Percentiles rank a stretch among this genome's conserved stretches.
Conservation (phyloP, 495 filamentous ascomycete species). For the Talaromyces stipitatus region DNA sequence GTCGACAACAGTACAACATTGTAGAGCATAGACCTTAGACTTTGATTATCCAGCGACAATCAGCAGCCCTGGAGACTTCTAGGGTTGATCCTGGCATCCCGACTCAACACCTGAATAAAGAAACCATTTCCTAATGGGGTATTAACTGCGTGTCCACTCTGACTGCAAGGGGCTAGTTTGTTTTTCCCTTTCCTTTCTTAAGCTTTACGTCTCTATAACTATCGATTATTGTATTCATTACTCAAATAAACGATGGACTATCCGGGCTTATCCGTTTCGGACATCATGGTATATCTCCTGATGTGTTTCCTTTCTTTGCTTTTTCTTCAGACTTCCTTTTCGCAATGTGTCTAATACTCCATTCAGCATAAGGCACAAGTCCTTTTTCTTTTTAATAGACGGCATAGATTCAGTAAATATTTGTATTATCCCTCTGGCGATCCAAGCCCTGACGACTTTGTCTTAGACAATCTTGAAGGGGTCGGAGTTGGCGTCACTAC, state of each 20-base stretch:
- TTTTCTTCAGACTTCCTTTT: background rate
- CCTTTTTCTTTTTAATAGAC: background rate
- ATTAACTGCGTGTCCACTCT: background rate
- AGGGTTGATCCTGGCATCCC: too few relatives aligned
- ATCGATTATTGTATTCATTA: too few relatives aligned
- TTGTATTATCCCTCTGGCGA: too few relatives aligned
- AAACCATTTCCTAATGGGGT: background rate
- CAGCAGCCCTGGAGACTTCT: too few relatives aligned
- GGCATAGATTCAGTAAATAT: too few relatives aligned
- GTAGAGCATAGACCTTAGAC: too few relatives aligned
- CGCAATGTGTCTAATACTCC: background rate
- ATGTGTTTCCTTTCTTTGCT: background rate
- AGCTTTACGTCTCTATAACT: background rate
- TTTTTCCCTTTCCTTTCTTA: background rate
- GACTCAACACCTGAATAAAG: too few relatives aligned
- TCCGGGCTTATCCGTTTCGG: background rate
- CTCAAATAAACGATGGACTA: background rate
- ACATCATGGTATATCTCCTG: background rate
- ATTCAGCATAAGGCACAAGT: background rate
- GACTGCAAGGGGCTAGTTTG: background rate
- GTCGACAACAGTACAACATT: background rate
- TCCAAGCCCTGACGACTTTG: background rate
- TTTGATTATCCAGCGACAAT: too few relatives aligned
- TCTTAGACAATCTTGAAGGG: background rate
- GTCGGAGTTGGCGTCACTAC: too few relatives aligned